Conservation (phyloP, 1,284 basidiomycete species). For the Cryptococcus floricola region DNA sequence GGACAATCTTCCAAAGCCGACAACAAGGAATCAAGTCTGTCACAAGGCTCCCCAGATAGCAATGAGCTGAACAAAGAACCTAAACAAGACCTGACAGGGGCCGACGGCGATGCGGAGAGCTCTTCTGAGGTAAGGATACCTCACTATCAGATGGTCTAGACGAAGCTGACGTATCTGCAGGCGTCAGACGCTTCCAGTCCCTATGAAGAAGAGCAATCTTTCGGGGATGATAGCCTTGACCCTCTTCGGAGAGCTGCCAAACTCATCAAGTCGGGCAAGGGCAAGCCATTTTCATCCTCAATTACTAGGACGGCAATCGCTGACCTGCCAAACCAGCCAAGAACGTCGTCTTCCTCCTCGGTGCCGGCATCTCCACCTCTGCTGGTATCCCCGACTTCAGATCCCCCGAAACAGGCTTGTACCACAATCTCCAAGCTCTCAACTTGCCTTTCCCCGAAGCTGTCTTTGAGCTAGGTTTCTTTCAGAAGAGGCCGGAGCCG, state of each 20-base stretch:
- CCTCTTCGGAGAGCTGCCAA: constrained; percentile 30
- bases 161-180: too few species aligned
- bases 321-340: constrained; percentile 28
- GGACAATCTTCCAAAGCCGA: too few species aligned
- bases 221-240: not conserved
- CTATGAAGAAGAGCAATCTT: too few species aligned
- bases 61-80: too few species aligned
- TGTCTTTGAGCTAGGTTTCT: constrained; percentile 55
- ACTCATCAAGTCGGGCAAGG: constrained; percentile 45
- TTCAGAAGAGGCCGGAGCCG: constrained; percentile 48
- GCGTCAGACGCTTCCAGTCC: too few species aligned
- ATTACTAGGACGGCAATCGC: not conserved
- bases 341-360: constrained; percentile 53
- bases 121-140: too few species aligned
- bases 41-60: too few species aligned
- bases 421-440: constrained; percentile 54
- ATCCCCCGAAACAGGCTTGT: constrained; percentile 55
- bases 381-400: constrained; percentile 53
- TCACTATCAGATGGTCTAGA: too few species aligned
- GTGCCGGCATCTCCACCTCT: constrained; percentile 54
- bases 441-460: constrained; percentile 57
- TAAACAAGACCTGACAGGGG: too few species aligned
- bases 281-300: constrained; percentile 11
- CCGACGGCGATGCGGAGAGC: too few species aligned
- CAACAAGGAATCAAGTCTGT: too few species aligned